Evolutionary conservation across 495 filamentous ascomycete genomes (phyloP), one percentile per base, ranked within the genome.

Genomic region (Saxispiralis lemnorum): DNA sequence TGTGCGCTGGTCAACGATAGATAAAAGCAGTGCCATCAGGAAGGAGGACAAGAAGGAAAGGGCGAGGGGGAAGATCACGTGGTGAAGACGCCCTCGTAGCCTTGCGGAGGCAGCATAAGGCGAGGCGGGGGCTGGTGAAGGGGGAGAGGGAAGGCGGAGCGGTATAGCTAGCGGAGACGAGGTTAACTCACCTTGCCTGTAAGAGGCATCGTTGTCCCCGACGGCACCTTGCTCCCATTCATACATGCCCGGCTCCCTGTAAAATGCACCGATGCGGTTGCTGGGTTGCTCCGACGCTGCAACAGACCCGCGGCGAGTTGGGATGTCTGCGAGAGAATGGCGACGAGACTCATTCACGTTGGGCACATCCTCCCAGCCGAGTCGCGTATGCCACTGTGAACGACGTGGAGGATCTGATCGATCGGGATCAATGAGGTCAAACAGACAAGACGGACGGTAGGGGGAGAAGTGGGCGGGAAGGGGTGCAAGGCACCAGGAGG

Each of bases 271-370:
- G 11, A 9, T 33, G 36, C 13, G 15, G 28, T 17, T 41, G 30
- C 6, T 16, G 18, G 28, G 11, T 9, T 44, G 31, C 10, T 48
- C 39, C 30, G 20, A 7, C 40, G 24, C 24, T 28, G 24, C 24
- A 17, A 45, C 16, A 6, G 51, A 54, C 11, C 46, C 45, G 15
- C 52, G 53, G 11, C 52, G 45, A 14, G 52, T 52, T 16, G 54
- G 43, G n/a, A 56, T 49, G 36, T 56, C 83, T n/a, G 86, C 88
- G 58, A 97, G 93, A n/a, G 89, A 96, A 61, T 97, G 89, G 2
- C 89, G 78, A 39, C 89, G 75, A 55, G 88, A 94, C 50, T 95
- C 86, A 21, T 82, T 73, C 14, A 77, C 64, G 41, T 88, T 81
- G 15, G 63, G 61, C 32, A 81, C 50, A 15, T 78, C 72, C 19